These are phyloP conservation scores for Colletotrichum trifolii DNA, from an alignment of 2,329 filamentous ascomycete species.

Conservation along the genomic window DNA sequence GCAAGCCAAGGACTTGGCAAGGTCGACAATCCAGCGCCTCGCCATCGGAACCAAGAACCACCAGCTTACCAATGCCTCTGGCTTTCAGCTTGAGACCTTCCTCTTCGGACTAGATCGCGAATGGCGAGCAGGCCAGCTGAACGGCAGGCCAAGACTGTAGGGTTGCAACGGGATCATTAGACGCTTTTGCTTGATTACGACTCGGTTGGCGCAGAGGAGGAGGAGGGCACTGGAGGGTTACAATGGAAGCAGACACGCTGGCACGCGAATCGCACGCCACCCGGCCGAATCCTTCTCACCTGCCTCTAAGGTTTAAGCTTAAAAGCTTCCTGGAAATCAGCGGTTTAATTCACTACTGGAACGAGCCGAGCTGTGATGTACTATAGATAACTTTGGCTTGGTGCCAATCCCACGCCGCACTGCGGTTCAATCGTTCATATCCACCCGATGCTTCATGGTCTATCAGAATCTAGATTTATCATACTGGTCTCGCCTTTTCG, in stretches of 20 bases:
- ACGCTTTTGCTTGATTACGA: rapidly evolving
- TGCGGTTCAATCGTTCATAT: not conserved
- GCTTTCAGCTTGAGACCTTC: slow-evolving; percentile 20
- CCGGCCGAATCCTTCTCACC: slow-evolving; percentile 28
- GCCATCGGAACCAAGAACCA: not conserved
- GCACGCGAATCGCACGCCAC: slow-evolving; percentile 21
- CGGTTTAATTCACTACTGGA: not conserved
- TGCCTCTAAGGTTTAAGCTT: slow-evolving; percentile 35
- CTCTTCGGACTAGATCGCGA: slow-evolving; percentile 1
- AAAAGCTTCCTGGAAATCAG: slow-evolving; percentile 4
- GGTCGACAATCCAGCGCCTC: not conserved
- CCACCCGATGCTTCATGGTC: too few relatives aligned
- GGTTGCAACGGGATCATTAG: not conserved
- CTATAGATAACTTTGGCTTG: not conserved
- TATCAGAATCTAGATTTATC: too few relatives aligned
- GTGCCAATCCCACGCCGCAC: slow-evolving; percentile 8
- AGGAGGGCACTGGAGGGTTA: not conserved
- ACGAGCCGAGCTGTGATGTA: slow-evolving; percentile 18
- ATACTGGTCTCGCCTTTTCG: too few relatives aligned
- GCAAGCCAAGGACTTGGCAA: not conserved
- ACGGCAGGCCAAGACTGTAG: slow-evolving; percentile 2
- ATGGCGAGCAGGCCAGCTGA: not conserved
- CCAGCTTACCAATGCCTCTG: not conserved
- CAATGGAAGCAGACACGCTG: not conserved
- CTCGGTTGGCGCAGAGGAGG: not conserved